Evolutionary conservation across 345 rosid species (phyloP), one percentile per base, ranked within the genome.

Genomic region (Clarkia xantiana): DNA sequence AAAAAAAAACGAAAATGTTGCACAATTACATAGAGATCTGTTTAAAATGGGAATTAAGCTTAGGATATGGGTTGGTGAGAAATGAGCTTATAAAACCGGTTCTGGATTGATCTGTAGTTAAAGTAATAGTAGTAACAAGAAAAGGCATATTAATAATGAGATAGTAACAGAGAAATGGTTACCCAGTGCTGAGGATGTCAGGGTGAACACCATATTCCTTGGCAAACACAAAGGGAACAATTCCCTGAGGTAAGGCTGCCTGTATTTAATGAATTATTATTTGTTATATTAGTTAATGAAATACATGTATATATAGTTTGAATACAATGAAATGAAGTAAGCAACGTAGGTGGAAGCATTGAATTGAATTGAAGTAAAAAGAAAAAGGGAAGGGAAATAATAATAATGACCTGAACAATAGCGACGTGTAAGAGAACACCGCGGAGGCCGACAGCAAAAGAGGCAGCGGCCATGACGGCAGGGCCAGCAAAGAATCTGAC

Each of bases 401-500:
- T 18, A 38, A 9, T 44, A 15, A 41, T 12, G 17, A 91, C 98
- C 93, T 91, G 98, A 9, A 91, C 90, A 64, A 86, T 87, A 61
- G 98, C 98, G 51, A 91, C 79, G 63, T 70, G 96, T 58, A 91
- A 75, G 55, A 91, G 98, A 49, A 60, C 69, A 22, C 94, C 98
- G 45, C 71, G 73, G 55, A 91, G 84, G 43, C 96, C 96, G 62
- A 91, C 90, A 67, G 76, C 87, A 55, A 78, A 70, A 49, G 98
- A 91, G 71, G 96, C 96, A 18, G 94, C 94, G 49, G 83, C 74
- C 98, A 91, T 91, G 57, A 87, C 87, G 67, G 96, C 99, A 57
- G 99, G 99, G 40, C 99, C 99, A 67, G 76, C 61, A 60, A 91
- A 63, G 87, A 91, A 91, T 80, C 99, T 84, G 70, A 91, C 87